A percentile compares a stretch with the other conserved stretches of the same genome.
Conservation (phyloP, 2,329 filamentous ascomycete genomes). For the Aspergillus tanneri region DNA sequence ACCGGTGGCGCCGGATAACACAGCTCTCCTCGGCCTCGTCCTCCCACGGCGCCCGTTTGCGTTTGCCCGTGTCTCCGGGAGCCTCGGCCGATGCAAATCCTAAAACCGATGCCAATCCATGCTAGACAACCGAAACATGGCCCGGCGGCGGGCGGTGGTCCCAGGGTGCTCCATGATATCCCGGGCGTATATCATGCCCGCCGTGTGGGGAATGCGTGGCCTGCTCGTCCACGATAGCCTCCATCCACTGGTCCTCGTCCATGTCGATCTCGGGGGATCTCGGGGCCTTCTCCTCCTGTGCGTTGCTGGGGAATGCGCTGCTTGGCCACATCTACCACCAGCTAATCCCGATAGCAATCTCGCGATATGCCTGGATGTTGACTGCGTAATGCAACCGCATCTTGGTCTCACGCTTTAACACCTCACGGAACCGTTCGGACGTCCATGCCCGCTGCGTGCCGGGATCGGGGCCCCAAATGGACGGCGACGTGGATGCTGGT, state of each 20-base stretch:
- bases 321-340: constrained; percentile 5
- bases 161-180: not conserved
- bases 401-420: not conserved
- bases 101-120: not conserved
- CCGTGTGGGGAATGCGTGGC: not conserved
- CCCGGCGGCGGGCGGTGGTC: not conserved
- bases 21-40: not conserved
- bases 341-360: constrained; percentile 14
- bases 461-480: constrained; percentile 1
- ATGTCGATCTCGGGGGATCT: not conserved
- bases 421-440: not conserved
- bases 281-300: not conserved
- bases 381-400: not conserved
- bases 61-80: not conserved
- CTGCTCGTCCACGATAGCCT: constrained; percentile 9
- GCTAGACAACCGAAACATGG: not conserved
- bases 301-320: constrained; percentile 8
- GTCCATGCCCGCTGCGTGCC: not conserved
- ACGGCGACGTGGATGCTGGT: too few relatives aligned
- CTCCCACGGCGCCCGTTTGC: not conserved
- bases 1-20: not conserved
- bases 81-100: not conserved
- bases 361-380: not conserved
- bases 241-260: constrained; percentile 4
- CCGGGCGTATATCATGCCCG: not conserved